Evolutionary conservation across 192 early-diverging fungal genomes (phyloP).

Genomic region (Gryganskiella cystojenkinii): DNA sequence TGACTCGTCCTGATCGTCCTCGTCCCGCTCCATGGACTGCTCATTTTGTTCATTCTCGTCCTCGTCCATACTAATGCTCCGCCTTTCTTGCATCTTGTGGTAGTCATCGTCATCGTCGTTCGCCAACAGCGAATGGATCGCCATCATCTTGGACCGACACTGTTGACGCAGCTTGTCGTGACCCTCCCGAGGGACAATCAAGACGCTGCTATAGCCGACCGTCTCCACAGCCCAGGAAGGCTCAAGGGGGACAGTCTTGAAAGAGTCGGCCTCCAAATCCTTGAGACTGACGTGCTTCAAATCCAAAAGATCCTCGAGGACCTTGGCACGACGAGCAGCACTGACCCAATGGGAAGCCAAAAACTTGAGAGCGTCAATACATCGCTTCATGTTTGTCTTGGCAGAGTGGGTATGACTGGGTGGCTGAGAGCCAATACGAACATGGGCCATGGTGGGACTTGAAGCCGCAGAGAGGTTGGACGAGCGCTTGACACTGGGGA

Average conservation of each 20-base stretch:
- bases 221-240: slow-evolving; percentile 32
- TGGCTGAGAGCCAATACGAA: neutral
- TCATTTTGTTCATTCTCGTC: neutral
- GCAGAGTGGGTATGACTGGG: slow-evolving; percentile 10
- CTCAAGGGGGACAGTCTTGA: slow-evolving; percentile 18
- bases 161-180: slow-evolving; percentile 41
- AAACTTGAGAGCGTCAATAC: slow-evolving; percentile 49
- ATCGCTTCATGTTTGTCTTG: slow-evolving; percentile 41
- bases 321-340: slow-evolving; percentile 43
- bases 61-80: slow-evolving; percentile 14
- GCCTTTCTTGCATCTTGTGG: slow-evolving; percentile 21
- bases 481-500: slow-evolving; percentile 24
- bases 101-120: slow-evolving; percentile 39
- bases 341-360: slow-evolving; percentile 40
- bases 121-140: slow-evolving; percentile 43
- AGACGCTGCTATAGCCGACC: slow-evolving; percentile 1
- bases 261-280: slow-evolving; percentile 36
- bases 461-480: slow-evolving; percentile 7
- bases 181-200: slow-evolving; percentile 14
- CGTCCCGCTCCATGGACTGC: neutral
- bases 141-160: slow-evolving; percentile 50
- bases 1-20: neutral
- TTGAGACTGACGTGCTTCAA: slow-evolving; percentile 48
- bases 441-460: slow-evolving; percentile 11
- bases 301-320: slow-evolving; percentile 45